These are phyloP conservation scores for Candida hispaniensis DNA, from an alignment of 805 yeast species.

Conservation along the genomic window DNA sequence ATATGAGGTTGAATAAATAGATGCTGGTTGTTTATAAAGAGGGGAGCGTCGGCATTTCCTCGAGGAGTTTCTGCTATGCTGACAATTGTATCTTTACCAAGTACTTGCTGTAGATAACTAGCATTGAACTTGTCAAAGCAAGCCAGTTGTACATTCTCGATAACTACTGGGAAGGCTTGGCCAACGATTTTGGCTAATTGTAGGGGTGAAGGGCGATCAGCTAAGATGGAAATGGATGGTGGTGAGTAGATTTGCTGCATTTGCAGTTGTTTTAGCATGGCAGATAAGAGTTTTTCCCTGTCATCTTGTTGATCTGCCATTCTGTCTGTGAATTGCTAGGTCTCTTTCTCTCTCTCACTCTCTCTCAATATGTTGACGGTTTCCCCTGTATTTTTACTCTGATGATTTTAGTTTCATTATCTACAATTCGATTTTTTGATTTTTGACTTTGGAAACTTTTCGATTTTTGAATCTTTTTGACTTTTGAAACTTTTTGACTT, in stretches of 20 bases:
- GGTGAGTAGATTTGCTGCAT: constrained; percentile 20
- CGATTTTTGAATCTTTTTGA: too few relatives aligned
- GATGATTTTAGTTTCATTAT: too few relatives aligned
- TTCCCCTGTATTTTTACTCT: too few relatives aligned
- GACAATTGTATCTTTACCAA: constrained; percentile 17
- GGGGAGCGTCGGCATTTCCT: constrained; percentile 34
- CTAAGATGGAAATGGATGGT: constrained; percentile 15
- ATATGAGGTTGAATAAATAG: constrained; percentile 29
- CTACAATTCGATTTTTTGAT: too few relatives aligned
- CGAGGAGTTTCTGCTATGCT: constrained; percentile 28
- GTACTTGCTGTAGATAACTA: constrained; percentile 4
- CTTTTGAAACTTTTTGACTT: too few relatives aligned
- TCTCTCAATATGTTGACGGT: too few relatives aligned
- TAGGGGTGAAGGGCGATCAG: constrained; percentile 2
- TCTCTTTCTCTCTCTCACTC: too few relatives aligned
- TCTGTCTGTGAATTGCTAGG: too few relatives aligned
- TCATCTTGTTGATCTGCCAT: too few relatives aligned
- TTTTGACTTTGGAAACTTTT: too few relatives aligned
- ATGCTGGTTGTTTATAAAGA: constrained; percentile 15
- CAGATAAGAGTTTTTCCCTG: constrained; percentile 8
- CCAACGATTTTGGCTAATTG: constrained; percentile 17
- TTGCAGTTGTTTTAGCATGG: constrained; percentile 20
- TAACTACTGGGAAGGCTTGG: constrained; percentile 18
- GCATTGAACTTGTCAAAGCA: constrained; percentile 13
- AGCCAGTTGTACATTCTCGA: constrained; percentile 7